Base-by-base conservation (phyloP, 2,329 filamentous ascomycete species). In the Tolypocladium amazonense region DNA sequence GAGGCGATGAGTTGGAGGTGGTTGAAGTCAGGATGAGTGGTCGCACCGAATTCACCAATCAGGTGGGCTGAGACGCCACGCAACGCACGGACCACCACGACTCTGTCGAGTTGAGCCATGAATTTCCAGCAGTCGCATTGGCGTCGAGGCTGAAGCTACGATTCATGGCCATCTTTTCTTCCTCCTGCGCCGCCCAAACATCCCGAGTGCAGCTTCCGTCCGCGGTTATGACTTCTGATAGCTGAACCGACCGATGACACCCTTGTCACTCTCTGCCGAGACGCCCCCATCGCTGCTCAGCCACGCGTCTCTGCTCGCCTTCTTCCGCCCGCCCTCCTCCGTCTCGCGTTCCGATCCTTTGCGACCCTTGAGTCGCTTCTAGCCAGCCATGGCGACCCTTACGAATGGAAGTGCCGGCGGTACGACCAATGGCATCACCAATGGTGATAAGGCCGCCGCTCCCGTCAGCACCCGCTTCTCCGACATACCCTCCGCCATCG, bases 401-500 rank as follows among this genome's bases (percentile, higher is more conserved):
- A 73, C 75, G 57, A 80, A 80, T 64, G 77, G 77, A 63, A 68
- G 74, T 23, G 73, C 75, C 1, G 30, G 35, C 30, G 30, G 50
- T 7, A 14, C 30, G 63, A 65, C 73, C 60, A 79, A 80, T 60
- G 79, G 78, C 59, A 69, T 70, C 47, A 65, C 69, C 54, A 77
- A 79, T 63, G 77, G 76, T 60, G 66, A 72, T 58, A 63, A 68
- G 33, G 53, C 66, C 56, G 66, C 68, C 55, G 66, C 66, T 27
- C 76, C 77, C 15, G 73, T 73, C 61, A 82, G 80, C 75, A 79
- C 77, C 65, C 82, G 85, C 64, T 88, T 87, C 70, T 81, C 82
- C 62, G 82, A 87, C 64, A 86, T 88, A 62, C 84, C 85, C 58
- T 77, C 80, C 20, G 81, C 83, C 56, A 86, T 88, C 71, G 85